Percentiles rank a stretch among this genome's conserved stretches.
Evolutionary conservation across 1,139 yeast genomes (phyloP).

Genomic region (Geotrichum europaeum): DNA sequence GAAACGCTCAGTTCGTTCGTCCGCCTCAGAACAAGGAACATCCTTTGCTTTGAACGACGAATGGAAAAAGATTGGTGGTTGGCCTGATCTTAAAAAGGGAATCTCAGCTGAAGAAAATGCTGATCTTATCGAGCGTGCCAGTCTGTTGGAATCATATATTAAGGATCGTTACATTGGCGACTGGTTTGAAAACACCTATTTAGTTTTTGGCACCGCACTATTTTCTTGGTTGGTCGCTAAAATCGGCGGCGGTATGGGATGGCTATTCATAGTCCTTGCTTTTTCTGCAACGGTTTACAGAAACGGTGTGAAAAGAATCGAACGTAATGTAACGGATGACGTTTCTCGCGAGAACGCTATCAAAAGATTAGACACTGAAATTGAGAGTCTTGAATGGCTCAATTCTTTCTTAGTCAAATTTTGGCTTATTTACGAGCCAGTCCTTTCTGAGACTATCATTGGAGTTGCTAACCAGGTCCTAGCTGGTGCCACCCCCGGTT

Average conservation of each 20-base stretch:
- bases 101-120: conserved; percentile 58
- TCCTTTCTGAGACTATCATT: conserved; percentile 75
- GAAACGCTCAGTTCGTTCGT: background rate
- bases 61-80: conserved; percentile 91
- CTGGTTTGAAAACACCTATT: conserved; percentile 89
- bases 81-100: conserved; percentile 56
- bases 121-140: conserved; percentile 56
- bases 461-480: conserved; percentile 79
- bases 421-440: conserved; percentile 91
- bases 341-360: conserved; percentile 83
- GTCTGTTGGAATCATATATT: conserved; percentile 63
- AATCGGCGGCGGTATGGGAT: conserved; percentile 69
- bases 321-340: conserved; percentile 65
- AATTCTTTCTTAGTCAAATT: conserved; percentile 81
- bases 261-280: conserved; percentile 65
- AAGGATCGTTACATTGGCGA: conserved; percentile 79
- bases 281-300: conserved; percentile 65
- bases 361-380: conserved; percentile 73
- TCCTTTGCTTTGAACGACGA: conserved; percentile 44
- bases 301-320: conserved; percentile 71
- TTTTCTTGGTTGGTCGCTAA: conserved; percentile 76
- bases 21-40: background rate
- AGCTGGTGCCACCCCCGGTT: conserved; percentile 70
- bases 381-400: conserved; percentile 93
- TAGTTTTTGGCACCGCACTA: conserved; percentile 57